Percentiles rank a stretch among this genome's conserved stretches.
Conservation (phyloP, 73 alveolate species). For the Effrenium voratum region DNA sequence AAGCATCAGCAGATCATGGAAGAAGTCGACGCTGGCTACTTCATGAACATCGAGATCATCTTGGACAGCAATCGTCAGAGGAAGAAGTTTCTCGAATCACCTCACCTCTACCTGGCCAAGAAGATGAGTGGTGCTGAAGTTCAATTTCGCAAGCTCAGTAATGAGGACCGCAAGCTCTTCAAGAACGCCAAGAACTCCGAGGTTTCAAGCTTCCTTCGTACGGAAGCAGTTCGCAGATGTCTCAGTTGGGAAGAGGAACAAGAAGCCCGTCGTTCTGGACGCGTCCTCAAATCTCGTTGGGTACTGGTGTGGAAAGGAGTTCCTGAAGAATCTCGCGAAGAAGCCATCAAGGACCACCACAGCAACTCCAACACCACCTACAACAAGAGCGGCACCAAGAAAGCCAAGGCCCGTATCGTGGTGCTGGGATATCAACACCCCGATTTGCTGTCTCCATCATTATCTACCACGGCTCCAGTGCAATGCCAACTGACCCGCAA, state of each 20-base stretch:
- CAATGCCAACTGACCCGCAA: neutral
- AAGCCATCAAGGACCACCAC: neutral
- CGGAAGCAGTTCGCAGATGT: neutral
- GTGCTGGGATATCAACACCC: constrained; percentile 39
- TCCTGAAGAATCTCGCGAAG: neutral
- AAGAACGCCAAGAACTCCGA: constrained; percentile 1
- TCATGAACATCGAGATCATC: neutral
- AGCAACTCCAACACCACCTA: neutral
- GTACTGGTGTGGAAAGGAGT: constrained; percentile 3
- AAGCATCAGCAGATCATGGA: neutral
- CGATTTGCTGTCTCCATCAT: neutral
- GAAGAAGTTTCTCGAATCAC: neutral
- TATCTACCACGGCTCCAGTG: neutral
- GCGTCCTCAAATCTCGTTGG: neutral
- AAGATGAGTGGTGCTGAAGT: neutral
- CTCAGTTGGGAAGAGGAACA: neutral
- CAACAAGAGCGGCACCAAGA: neutral
- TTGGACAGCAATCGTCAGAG: neutral
- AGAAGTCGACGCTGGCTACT: neutral
- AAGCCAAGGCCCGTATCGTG: constrained; percentile 33
- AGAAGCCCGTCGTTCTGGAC: neutral
- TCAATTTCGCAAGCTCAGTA: neutral
- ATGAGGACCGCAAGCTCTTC: neutral
- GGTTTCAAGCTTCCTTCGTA: neutral
- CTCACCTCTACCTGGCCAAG: neutral